A percentile compares a stretch with the other conserved stretches of the same genome.
These are phyloP conservation scores for Populus hybrid DNA, from an alignment of 441 rosid genomes.

Conservation along the genomic window DNA sequence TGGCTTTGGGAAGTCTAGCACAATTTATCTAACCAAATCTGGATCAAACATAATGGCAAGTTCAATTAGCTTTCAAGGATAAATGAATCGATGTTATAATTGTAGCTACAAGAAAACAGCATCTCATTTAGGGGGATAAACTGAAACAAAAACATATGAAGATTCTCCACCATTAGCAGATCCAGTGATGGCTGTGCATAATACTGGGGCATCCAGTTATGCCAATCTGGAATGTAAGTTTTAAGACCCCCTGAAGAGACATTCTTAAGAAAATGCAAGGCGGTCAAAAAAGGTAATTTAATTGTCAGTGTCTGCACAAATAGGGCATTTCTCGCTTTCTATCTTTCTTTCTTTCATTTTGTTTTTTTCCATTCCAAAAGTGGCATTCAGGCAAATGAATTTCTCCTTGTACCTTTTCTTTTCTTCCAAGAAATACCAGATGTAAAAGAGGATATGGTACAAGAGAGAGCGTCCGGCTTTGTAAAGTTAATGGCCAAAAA, in stretches of 20 bases:
- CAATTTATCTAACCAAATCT: not conserved
- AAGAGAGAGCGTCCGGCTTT: not conserved
- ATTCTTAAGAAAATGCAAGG: not conserved
- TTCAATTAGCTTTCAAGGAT: not conserved
- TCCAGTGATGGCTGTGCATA: not conserved
- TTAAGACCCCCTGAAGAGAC: not conserved
- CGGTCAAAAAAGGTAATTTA: not conserved
- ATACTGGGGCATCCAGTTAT: not conserved
- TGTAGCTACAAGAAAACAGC: not conserved
- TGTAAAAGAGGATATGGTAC: not conserved
- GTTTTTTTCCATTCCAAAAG: not conserved
- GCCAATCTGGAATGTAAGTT: not conserved
- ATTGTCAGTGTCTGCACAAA: not conserved
- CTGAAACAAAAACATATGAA: conserved; percentile 3
- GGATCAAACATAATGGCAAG: not conserved
- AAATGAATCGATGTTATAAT: not conserved
- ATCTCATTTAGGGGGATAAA: not conserved
- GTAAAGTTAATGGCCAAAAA: not conserved
- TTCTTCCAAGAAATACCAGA: not conserved
- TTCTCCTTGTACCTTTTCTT: not conserved
- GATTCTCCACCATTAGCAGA: not conserved
- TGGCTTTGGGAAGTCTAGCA: not conserved
- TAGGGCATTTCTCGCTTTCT: not conserved
- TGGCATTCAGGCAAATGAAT: not conserved
- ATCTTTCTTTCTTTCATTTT: too few species aligned